Evolutionary conservation across 305 asterid genomes (phyloP), one percentile per base, ranked within the genome.

Genomic region (Coffea humblotiana): DNA sequence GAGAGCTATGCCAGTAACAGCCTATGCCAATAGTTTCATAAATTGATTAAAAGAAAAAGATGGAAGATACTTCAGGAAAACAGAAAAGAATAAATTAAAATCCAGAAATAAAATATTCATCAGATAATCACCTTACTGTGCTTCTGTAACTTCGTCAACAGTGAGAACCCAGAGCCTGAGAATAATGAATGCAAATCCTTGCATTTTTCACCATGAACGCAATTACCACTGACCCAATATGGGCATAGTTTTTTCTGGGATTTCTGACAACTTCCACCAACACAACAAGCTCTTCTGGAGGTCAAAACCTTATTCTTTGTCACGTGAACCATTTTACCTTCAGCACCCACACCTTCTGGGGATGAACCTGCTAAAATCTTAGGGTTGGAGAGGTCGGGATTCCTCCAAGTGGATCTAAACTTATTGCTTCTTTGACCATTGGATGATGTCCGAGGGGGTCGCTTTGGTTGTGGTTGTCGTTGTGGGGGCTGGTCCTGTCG

Each of bases 1-100:
- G 25, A 92, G 90, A 47, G 90, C 78, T 64, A 93, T 89, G 61
- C 98, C 97, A 67, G 90, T 81, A 69, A 93, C 79, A 79, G 89
- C 85, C 97, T 92, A 35, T 9, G 52, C 21, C 21, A 63, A 12
- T 19, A 56, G 18, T 11, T 71, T 63, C 40, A 72, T 2, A 63
- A 32, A 32, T 68, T n/a, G 35, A 58, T 0, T 45, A 37, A 58
- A 13, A 19, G 21, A 25, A 35, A 64, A 67, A 19, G 25, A 19
- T 77, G 40, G 35, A 27, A 9, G 1, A 47, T 11, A 1, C 27
- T 37, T 58, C 0, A 18, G 37, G 63, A 3, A 25, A 21, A 58
- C 8, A 23, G 49, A 19, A 10, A 29, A 15, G 35, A 51, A 61
- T 25, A 21, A 74, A 51, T 71, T 56, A 73, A 21, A 51, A 51